Percentiles rank a stretch among this genome's conserved stretches.
These are phyloP conservation scores for Aspergillus latus DNA, from an alignment of 2,329 filamentous ascomycete genomes.

Conservation along the genomic window DNA sequence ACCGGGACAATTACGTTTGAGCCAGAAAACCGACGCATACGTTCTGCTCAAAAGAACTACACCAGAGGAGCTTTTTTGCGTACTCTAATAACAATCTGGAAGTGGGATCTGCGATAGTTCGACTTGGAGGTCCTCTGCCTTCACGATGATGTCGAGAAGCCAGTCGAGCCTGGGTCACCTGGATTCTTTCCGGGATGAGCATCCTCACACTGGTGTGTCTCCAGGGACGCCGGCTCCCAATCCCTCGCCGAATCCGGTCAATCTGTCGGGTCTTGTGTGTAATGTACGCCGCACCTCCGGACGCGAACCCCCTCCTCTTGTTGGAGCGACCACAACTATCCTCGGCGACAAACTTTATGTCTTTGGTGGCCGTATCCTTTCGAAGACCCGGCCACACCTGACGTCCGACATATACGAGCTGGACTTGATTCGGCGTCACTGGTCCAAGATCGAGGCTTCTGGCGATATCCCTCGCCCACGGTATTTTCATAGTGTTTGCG, in stretches of 20 bases:
- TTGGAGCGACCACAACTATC: slow-evolving; percentile 93
- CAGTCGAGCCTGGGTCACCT: slow-evolving; percentile 40
- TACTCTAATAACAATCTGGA: neutral
- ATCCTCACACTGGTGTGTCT: slow-evolving; percentile 28
- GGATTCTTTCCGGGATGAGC: slow-evolving; percentile 35
- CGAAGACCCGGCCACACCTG: slow-evolving; percentile 76
- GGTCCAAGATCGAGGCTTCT: slow-evolving; percentile 81
- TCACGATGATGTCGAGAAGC: slow-evolving; percentile 40
- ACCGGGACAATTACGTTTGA: neutral
- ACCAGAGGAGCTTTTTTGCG: neutral
- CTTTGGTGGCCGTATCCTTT: slow-evolving; percentile 87
- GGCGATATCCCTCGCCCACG: slow-evolving; percentile 87
- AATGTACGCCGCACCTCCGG: slow-evolving; percentile 81
- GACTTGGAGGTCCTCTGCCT: slow-evolving; percentile 9
- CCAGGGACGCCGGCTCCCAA: slow-evolving; percentile 30
- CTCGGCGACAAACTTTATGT: slow-evolving; percentile 95
- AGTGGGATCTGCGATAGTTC: slow-evolving; percentile 2
- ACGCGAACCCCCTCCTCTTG: slow-evolving; percentile 82
- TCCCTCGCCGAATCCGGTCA: slow-evolving; percentile 50
- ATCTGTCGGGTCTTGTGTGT: slow-evolving; percentile 66
- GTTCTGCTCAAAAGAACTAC: neutral
- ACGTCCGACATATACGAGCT: slow-evolving; percentile 92
- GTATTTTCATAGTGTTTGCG: slow-evolving; percentile 96
- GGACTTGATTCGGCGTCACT: slow-evolving; percentile 86
- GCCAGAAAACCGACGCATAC: neutral